Base-by-base conservation (phyloP, 2,329 filamentous ascomycete genomes). In the Alternaria infectoria region DNA sequence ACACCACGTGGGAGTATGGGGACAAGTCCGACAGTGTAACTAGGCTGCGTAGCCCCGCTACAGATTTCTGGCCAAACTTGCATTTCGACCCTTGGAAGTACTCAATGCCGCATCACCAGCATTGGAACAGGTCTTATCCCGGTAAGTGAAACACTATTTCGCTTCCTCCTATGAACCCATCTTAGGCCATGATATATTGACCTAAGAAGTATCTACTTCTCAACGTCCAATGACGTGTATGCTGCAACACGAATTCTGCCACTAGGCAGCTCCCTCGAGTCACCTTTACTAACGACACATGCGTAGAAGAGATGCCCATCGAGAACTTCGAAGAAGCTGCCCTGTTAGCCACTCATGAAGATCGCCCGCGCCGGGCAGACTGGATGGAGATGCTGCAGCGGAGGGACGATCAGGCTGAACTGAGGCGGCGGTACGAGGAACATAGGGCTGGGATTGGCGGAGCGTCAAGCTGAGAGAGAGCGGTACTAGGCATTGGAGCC, bases 31-130 rank as follows among this genome's bases (percentile, higher is more conserved):
- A 23, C 5, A 46, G 51, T n/a, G 56, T 63, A 1, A 17, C 25
- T 8, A 46, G 61, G n/a, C 25, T 59, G 30, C 51, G 61, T 11
- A 60, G 32, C 5, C 61, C 56, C 2, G 40, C 28, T 2, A 60
- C 51, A 2, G 61, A 63, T 26, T 45, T 59, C 19, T 59, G 61
- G 61, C 61, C 56, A 6, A 56, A 57, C 12, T 2, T 51, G 12
- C 51, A 57, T 21, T 59, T 52, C 6, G 61, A 63, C 46, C 51
- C 46, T 15, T 26, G 13, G n/a, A 9, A n/a, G 9, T 36, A 36
- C 32, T 36, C 32, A 5, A 36, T 36, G 15, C 32, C 32, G 32
- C 32, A 36, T n/a, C 32, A 36, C 8, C 32, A 36, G 32, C 32
- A 36, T 36, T 36, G 32, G 32, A 36, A 36, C 3, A 51, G n/a